Base-by-base conservation (phyloP, 371 early-diverging fungal genomes). In the Mortierella sp. region DNA sequence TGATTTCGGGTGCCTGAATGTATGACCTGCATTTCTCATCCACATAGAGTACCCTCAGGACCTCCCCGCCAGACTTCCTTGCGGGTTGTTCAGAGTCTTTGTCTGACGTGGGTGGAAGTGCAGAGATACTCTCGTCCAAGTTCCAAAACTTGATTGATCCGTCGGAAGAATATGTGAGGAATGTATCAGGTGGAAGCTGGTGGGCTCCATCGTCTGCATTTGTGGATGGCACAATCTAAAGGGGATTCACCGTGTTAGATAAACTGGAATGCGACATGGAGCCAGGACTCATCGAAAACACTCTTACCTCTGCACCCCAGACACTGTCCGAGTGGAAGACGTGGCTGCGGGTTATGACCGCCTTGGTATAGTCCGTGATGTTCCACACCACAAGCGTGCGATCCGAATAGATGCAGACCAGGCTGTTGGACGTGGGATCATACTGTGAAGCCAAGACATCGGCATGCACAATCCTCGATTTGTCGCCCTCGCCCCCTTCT, bases 281-380 rank as follows among this genome's bases (percentile, higher is more conserved):
- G 34, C 34, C 34, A 34, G 10, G 10, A 34, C 34, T 34, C 34
- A 10, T 10, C 34, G 34, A 4, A 29, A 25, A 8, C 8, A 12
- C n/a, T n/a, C 31, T 56, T 83, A 92, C 91, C 87, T 95, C 92
- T 19, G 89, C 88, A 16, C 93, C 94, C 95, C 95, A 95, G 3
- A 95, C 86, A 71, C 92, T 90, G 60, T 91, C 94, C 44, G 89
- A 88, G 54, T 95, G 95, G 55, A 79, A 88, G 14, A 92, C 64
- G 54, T 91, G 90, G 59, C 88, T 92, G 49, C 89, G 65, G 39
- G 85, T 86, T 39, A 90, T 86, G 19, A 82, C 84, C n/a, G 89
- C 82, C 58, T 87, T 84, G 45, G 83, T 82, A 25, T 82, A 43
- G 61, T 93, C 89, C n/a, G 62, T 74, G 21, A 92, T 85, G 65